phyloP scores from a whole-genome alignment of 2,329 filamentous ascomycete genomes.

The Tolypocladium tropicale region DNA sequence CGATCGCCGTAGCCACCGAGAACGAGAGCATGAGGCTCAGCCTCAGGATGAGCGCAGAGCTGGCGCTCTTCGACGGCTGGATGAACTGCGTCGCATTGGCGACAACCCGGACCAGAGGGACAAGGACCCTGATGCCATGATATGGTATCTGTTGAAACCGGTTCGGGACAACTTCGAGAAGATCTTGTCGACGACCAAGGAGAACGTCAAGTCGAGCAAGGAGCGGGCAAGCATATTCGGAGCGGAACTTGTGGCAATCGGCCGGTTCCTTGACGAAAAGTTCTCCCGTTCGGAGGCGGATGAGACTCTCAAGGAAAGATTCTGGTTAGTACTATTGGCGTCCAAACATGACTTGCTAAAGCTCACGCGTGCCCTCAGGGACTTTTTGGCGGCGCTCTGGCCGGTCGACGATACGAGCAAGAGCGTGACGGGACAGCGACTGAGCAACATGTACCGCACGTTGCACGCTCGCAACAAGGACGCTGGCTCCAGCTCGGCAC shows the following conservation, averaged over 20 bases:
- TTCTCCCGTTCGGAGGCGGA: conserved; percentile 30
- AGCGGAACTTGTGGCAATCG: conserved; percentile 49
- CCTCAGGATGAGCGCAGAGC: conserved; percentile 29
- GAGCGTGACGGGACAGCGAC: conserved; percentile 30
- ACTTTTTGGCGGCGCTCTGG: conserved; percentile 35
- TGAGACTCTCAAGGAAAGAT: conserved; percentile 34
- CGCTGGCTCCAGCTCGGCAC: conserved; percentile 15
- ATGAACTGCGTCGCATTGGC: conserved; percentile 33
- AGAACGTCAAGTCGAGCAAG: conserved; percentile 51
- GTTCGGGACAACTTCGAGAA: conserved; percentile 49
- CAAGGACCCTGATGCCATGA: conserved; percentile 34
- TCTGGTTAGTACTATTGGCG: conserved; percentile 32
- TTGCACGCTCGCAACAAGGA: conserved; percentile 23
- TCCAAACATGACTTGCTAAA: not conserved
- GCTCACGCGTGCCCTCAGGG: conserved; percentile 21
- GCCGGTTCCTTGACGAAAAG: conserved; percentile 46
- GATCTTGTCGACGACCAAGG: conserved; percentile 51
- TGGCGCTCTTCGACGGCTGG: conserved; percentile 28
- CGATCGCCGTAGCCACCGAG: conserved; percentile 11
- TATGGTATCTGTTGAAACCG: conserved; percentile 43
- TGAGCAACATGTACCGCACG: conserved; percentile 34
- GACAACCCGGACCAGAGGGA: conserved; percentile 40
- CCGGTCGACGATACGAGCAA: conserved; percentile 34
- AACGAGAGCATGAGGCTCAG: conserved; percentile 14
- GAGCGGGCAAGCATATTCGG: conserved; percentile 52